Conservation (phyloP, 2,329 filamentous ascomycete genomes). For the Aspergillus quadricinctus region DNA sequence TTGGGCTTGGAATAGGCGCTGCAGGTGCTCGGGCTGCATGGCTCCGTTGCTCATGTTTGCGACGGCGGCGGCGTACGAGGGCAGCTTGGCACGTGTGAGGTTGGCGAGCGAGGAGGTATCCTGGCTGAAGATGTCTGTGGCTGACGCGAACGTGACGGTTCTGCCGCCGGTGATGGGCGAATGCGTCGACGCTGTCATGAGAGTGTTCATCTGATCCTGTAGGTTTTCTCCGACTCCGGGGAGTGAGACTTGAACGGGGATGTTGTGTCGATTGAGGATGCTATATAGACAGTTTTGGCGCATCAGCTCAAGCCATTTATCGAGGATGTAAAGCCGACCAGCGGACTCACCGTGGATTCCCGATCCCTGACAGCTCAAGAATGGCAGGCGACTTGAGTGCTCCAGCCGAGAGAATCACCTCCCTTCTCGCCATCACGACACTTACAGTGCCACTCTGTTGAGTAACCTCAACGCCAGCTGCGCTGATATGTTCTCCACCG, state of each 20-base stretch:
- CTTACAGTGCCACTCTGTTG: slow-evolving; percentile 17
- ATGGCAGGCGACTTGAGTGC: slow-evolving; percentile 53
- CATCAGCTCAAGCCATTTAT: too few species aligned
- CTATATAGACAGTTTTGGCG: slow-evolving; percentile 5
- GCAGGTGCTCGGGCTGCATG: slow-evolving; percentile 15
- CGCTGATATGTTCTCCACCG: not conserved
- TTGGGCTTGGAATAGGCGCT: slow-evolving; percentile 23
- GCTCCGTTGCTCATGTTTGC: slow-evolving; percentile 11
- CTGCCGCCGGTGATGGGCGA: slow-evolving; percentile 11
- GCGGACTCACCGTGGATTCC: slow-evolving; percentile 30
- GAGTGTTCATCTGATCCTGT: slow-evolving; percentile 42
- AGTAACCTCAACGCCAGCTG: slow-evolving; percentile 27
- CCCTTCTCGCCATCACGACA: slow-evolving; percentile 35
- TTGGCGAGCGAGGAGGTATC: slow-evolving; percentile 13
- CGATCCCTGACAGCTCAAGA: slow-evolving; percentile 59
- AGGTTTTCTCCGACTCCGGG: slow-evolving; percentile 47
- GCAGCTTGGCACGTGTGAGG: slow-evolving; percentile 14
- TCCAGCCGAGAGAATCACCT: slow-evolving; percentile 59
- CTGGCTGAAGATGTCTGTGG: slow-evolving; percentile 20
- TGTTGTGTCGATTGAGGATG: slow-evolving; percentile 22
- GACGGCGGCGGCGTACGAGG: slow-evolving; percentile 16
- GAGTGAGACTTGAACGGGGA: slow-evolving; percentile 23
- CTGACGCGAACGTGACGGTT: slow-evolving; percentile 19
- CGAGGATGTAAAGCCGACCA: not conserved
- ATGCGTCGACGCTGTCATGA: slow-evolving; percentile 7